Evolutionary conservation across 208 protist species (phyloP).

Genomic region (Dictyostelium gargantuum): DNA sequence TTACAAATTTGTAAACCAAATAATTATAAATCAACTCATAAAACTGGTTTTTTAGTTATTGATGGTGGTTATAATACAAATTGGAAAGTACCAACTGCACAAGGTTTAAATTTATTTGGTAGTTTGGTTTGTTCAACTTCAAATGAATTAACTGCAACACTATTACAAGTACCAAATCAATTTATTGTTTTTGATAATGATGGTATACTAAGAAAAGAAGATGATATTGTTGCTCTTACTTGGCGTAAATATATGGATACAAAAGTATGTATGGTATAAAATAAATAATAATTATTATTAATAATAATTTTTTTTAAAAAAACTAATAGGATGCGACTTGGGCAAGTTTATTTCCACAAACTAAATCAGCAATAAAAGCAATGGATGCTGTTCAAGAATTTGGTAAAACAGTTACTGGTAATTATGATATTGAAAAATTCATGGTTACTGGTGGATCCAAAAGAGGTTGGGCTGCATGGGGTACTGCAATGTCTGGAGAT

Average conservation of each 20-base stretch:
- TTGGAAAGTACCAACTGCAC: background rate
- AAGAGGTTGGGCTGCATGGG: background rate
- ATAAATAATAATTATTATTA: too few relatives aligned
- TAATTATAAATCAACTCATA: too few relatives aligned
- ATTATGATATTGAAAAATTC: background rate
- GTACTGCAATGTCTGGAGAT: background rate
- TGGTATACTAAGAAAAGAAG: background rate
- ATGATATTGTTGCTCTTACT: background rate
- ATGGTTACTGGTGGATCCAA: conserved; percentile 11
- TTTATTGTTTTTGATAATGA: conserved; percentile 27
- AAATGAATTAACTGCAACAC: background rate
- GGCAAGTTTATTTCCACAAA: background rate
- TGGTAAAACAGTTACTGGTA: background rate
- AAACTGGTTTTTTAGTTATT: conserved; percentile 1
- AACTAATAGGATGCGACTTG: background rate
- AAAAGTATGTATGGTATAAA: too few relatives aligned
- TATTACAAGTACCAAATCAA: conserved; percentile 47
- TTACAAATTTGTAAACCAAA: conserved; percentile 28
- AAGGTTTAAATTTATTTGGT: background rate
- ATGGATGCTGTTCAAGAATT: conserved; percentile 13
- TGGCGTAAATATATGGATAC: conserved; percentile 5
- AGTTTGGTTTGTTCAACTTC: background rate
- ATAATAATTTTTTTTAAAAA: too few relatives aligned
- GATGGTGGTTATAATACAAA: background rate
- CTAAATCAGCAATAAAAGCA: background rate